These are phyloP conservation scores for Zasmidium cellare DNA, from an alignment of 2,329 filamentous ascomycete species.

Conservation along the genomic window DNA sequence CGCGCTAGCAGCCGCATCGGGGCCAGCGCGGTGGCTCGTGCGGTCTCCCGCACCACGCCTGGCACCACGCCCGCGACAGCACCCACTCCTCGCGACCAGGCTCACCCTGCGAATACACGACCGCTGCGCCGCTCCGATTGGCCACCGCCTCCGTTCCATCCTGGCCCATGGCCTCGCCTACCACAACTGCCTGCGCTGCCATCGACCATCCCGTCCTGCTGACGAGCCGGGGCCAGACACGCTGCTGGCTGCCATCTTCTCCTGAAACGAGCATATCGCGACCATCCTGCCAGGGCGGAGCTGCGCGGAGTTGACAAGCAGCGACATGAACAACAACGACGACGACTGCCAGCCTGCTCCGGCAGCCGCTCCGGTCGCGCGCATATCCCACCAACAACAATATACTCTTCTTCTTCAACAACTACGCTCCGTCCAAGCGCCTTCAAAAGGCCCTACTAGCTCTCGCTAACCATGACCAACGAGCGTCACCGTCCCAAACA, in stretches of 20 bases:
- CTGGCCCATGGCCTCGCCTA: not conserved
- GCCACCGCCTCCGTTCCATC: not conserved
- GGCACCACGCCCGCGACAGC: not conserved
- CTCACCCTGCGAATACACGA: too few relatives aligned
- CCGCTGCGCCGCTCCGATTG: not conserved
- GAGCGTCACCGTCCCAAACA: not conserved
- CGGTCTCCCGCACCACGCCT: not conserved
- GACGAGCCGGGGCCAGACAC: not conserved
- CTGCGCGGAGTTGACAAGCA: not conserved
- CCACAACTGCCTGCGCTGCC: not conserved
- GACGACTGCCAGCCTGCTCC: not conserved
- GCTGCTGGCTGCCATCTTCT: not conserved
- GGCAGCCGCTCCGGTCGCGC: too few relatives aligned
- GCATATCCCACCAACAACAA: too few relatives aligned
- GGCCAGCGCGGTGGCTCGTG: not conserved
- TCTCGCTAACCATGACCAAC: not conserved
- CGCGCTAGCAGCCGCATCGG: not conserved
- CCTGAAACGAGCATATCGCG: not conserved
- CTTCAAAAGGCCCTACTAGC: not conserved
- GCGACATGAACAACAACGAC: not conserved
- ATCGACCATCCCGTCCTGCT: not conserved
- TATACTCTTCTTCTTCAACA: too few relatives aligned
- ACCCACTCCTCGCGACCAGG: not conserved
- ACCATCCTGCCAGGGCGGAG: not conserved
- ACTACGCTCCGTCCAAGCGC: too few relatives aligned